Base-by-base conservation (phyloP, 2,329 filamentous ascomycete species). In the Claviceps monticola region DNA sequence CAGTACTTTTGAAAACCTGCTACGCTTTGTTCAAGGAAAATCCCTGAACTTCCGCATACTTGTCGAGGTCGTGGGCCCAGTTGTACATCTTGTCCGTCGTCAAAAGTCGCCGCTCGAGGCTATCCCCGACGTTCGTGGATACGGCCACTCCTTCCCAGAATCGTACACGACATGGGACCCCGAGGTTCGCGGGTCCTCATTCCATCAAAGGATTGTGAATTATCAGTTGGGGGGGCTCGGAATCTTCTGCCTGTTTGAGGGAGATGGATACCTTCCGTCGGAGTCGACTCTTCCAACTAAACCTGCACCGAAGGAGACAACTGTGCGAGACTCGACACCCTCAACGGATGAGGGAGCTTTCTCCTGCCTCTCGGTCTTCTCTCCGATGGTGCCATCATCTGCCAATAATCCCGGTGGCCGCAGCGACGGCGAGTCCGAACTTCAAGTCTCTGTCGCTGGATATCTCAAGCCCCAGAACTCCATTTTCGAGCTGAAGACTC, bases 121-220 rank as follows among this genome's bases (percentile, higher is more conserved):
- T 0, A 79, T 86, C 5, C 56, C 65, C 0, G 70, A 70, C n/a
- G 65, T 86, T 0, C 57, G 58, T 16, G 84, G 83, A 0, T 85
- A 72, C 57, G 82, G 83, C 0, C 82, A 86, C 57, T 73, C 78
- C 0, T 87, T 88, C 56, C 80, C 79, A 0, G 79, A 85, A 47
- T 70, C 71, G 1, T 82, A 85, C 58, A 87, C 84, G 0, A 78
- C 71, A 0, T 86, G 82, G 82, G 74, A 76, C 9, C 11, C 57
- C 0, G 71, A 71, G 1, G 74, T 80, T 0, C 71, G 69, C 46
- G 69, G 71, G 0, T 86, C 82, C 0, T 66, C 64, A 1, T 79
- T 78, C 0, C 80, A 87, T 54, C 82, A 87, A 59, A 71, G 82
- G 2, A 42, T 55, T 5, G 2, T 55, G 5, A 38, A 23, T 4